Evolutionary conservation across 768 basidiomycete species (phyloP).

Genomic region (Coprinellus micaceus): DNA sequence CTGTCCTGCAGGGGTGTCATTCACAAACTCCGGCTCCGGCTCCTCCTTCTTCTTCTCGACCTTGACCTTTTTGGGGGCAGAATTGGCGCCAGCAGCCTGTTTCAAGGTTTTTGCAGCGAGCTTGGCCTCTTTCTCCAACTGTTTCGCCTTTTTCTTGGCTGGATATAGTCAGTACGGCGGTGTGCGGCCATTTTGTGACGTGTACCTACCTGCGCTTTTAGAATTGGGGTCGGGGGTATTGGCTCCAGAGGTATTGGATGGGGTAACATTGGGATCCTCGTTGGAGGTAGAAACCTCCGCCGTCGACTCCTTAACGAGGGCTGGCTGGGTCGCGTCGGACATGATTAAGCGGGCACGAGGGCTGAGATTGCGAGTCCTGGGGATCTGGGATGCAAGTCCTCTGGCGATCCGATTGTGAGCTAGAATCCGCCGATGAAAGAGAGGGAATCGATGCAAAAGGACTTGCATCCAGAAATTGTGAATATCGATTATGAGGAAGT

Average conservation of each 20-base stretch:
- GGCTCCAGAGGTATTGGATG: constrained; percentile 17
- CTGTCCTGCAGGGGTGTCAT: constrained; percentile 83
- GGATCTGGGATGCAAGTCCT: constrained; percentile 4
- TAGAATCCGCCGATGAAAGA: constrained; percentile 6
- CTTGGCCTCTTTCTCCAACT: constrained; percentile 75
- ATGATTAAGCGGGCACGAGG: constrained; percentile 2
- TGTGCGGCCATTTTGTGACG: neutral
- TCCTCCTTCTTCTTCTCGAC: constrained; percentile 70
- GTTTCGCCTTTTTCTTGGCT: constrained; percentile 87
- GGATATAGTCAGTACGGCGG: too few species aligned
- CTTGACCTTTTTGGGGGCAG: constrained; percentile 58
- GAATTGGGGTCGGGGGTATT: constrained; percentile 34
- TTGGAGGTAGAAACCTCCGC: constrained; percentile 5
- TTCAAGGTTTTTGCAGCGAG: constrained; percentile 66
- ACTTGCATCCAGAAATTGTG: constrained; percentile 7
- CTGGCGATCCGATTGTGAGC: constrained; percentile 5
- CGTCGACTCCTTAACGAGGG: constrained; percentile 9
- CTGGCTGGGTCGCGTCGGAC: constrained; percentile 7
- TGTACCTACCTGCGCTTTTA: constrained; percentile 39
- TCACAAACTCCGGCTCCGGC: constrained; percentile 71
- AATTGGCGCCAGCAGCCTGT: constrained; percentile 34
- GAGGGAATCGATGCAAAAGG: constrained; percentile 16
- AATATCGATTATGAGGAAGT: constrained; percentile 16
- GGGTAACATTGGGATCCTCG: constrained; percentile 6
- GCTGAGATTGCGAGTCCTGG: neutral